Evolutionary conservation across 495 filamentous ascomycete genomes (phyloP).

Genomic region (Podospora pseudoanserina): DNA sequence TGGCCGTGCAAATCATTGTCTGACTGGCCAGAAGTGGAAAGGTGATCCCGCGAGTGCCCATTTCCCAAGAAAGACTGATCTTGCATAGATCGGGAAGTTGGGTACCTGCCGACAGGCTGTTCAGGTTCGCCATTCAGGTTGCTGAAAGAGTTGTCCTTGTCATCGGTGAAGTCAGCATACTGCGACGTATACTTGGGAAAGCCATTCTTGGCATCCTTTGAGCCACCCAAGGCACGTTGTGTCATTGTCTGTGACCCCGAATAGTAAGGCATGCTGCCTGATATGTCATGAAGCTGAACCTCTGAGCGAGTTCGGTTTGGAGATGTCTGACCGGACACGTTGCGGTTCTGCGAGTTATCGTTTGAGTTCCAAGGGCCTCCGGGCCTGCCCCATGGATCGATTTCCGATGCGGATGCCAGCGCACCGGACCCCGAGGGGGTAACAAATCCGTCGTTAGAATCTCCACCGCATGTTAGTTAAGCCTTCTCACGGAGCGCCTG

Average conservation of each 20-base stretch:
- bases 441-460: conserved; percentile 35
- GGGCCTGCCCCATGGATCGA: conserved; percentile 49
- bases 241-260: conserved; percentile 23
- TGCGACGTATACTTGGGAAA: conserved; percentile 12
- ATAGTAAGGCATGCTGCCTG: conserved; percentile 43
- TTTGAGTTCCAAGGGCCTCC: conserved; percentile 54
- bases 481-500: background rate
- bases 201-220: conserved; percentile 17
- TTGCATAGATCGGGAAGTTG: conserved; percentile 17
- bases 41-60: conserved; percentile 28
- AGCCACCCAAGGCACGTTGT: conserved; percentile 20
- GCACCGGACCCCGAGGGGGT: conserved; percentile 58
- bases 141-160: conserved; percentile 27
- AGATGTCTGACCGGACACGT: conserved; percentile 29
- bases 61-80: conserved; percentile 21
- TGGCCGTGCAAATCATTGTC: conserved; percentile 29
- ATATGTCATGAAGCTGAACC: conserved; percentile 37
- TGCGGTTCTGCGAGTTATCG: conserved; percentile 36
- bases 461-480: conserved; percentile 29
- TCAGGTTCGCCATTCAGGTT: conserved; percentile 10
- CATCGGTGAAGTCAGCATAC: conserved; percentile 23
- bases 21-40: conserved; percentile 31
- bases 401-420: conserved; percentile 60
- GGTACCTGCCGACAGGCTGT: background rate
- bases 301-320: conserved; percentile 31